A percentile compares a stretch with the other conserved stretches of the same genome.
Conservation (phyloP, 2,329 filamentous ascomycete genomes). For the Fusarium verticillioides region DNA sequence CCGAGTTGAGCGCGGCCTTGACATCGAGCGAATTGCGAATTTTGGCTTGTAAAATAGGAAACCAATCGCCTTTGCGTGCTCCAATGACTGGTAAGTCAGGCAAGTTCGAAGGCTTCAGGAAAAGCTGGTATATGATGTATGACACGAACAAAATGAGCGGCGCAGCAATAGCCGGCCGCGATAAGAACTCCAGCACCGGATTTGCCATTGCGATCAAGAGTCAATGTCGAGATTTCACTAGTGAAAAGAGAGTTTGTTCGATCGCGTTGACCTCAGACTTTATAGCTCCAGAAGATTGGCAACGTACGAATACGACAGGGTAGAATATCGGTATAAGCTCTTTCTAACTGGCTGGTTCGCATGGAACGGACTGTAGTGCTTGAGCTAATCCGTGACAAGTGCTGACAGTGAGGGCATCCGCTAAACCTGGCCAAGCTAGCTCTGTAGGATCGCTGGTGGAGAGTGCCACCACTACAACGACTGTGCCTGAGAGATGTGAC, state of each 20-base stretch:
- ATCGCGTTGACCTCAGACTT: not conserved
- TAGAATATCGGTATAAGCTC: not conserved
- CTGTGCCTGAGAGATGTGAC: not conserved
- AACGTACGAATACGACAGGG: no score
- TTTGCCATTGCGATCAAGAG: not conserved
- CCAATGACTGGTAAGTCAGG: not conserved
- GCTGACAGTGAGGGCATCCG: not conserved
- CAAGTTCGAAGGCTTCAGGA: not conserved
- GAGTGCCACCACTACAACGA: not conserved
- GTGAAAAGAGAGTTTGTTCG: not conserved
- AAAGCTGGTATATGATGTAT: not conserved
- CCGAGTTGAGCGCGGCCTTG: not conserved
- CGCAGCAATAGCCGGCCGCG: constrained; percentile 1
- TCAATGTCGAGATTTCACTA: not conserved
- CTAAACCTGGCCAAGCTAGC: not conserved
- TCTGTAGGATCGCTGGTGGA: not conserved
- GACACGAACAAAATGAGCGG: not conserved
- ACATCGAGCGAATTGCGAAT: not conserved
- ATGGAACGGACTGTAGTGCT: not conserved
- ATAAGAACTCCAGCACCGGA: not conserved
- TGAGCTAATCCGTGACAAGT: not conserved
- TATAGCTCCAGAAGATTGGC: not conserved
- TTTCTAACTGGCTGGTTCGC: not conserved
- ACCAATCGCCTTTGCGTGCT: not conserved
- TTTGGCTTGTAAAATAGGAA: constrained; percentile 3